Percentiles rank a stretch among this genome's conserved stretches.
phyloP scores from a whole-genome alignment of 352 stramenopile genomes.

The Pythium plurisporium region DNA sequence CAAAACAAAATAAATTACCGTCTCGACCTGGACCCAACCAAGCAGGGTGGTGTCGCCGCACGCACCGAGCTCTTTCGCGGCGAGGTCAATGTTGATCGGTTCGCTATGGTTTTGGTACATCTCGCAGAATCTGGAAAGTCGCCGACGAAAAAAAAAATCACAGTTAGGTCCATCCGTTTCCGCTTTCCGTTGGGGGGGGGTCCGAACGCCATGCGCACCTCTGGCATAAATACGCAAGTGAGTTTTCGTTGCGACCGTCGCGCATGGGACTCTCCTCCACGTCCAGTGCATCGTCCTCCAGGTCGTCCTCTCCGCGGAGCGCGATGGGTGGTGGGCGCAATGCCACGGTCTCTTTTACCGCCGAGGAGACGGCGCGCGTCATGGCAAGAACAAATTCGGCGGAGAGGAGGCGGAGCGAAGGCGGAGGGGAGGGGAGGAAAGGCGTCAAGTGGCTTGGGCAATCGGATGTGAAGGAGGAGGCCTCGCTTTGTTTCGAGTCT shows the following conservation, averaged over 20 bases:
- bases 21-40: neutral
- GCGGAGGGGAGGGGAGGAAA: neutral
- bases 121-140: conserved; percentile 27
- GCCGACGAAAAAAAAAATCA: conserved; percentile 1
- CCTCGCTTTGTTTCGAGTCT: conserved; percentile 10
- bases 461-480: neutral
- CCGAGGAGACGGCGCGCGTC: neutral
- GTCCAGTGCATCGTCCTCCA: conserved; percentile 17
- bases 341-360: conserved; percentile 11
- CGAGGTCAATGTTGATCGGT: conserved; percentile 35
- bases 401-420: neutral
- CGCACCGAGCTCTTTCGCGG: conserved; percentile 29
- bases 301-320: conserved; percentile 11
- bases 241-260: conserved; percentile 30
- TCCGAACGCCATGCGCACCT: conserved; percentile 3
- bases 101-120: conserved; percentile 30
- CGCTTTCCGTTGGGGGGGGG: neutral
- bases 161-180: neutral
- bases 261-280: conserved; percentile 23
- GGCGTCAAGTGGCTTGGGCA: conserved; percentile 7
- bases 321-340: conserved; percentile 14
- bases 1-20: neutral
- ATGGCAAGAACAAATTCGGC: conserved; percentile 2
- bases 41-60: neutral
- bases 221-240: conserved; percentile 27